Conservation (phyloP, 768 basidiomycete species). For the Porphyrellus cyaneotinctus region DNA sequence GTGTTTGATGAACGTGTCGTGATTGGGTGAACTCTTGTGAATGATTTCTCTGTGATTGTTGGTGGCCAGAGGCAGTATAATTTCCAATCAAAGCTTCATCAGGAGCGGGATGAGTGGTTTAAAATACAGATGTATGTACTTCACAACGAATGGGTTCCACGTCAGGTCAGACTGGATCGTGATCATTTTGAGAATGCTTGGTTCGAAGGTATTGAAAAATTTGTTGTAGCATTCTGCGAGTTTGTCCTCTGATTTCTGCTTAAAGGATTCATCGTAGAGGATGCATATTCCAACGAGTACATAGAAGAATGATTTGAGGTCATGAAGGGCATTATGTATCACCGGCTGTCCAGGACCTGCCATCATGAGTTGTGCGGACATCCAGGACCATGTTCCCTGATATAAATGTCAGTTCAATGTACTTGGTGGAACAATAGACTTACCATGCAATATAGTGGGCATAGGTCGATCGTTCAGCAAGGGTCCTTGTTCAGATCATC, state of each 20-base stretch:
- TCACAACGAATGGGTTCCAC: not conserved
- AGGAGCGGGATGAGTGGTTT: not conserved
- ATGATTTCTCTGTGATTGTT: not conserved
- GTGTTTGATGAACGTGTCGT: not conserved
- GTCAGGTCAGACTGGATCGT: not conserved
- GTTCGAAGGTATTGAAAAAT: slow-evolving; percentile 3
- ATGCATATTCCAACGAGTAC: not conserved
- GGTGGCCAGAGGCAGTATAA: not conserved
- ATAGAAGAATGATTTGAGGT: not conserved
- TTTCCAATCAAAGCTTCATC: not conserved
- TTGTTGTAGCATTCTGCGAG: slow-evolving; percentile 3
- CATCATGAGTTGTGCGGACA: slow-evolving; percentile 3
- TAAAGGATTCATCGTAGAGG: not conserved
- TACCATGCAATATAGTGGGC: not conserved
- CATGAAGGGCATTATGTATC: not conserved
- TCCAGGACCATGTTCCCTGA: slow-evolving; percentile 2
- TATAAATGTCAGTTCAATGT: not conserved
- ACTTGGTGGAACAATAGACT: not conserved
- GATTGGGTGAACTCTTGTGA: not conserved
- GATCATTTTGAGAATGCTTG: not conserved
- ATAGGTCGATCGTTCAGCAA: not conserved
- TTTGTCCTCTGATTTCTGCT: not conserved
- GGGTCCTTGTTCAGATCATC: not conserved
- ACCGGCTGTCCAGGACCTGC: slow-evolving; percentile 2
- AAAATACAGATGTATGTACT: not conserved